Evolutionary conservation across 176 grass and related monocot genomes (phyloP), one percentile per base, ranked within the genome.

Genomic region (Cenchrus americanus): DNA sequence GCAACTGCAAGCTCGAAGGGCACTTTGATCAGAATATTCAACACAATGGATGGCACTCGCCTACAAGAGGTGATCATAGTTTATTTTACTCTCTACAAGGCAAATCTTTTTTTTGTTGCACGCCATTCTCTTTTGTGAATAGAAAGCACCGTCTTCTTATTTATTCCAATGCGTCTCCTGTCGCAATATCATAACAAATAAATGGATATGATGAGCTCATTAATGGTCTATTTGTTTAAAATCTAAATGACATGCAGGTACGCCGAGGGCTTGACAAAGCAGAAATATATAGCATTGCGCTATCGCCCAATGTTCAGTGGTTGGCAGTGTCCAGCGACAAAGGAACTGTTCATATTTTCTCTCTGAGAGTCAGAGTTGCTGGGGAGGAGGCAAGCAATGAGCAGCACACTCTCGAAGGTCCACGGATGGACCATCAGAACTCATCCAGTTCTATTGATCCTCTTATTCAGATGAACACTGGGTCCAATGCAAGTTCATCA

Each of bases 1-100:
- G 95, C 90, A 81, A 97, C 92, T 59, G 88, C 95, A 27, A 97
- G 95, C 81, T 82, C 88, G 62, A 94, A 97, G 87, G 95, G 95
- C 4, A 97, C 95, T 78, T 68, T 97, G 58, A 94, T 97, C 71
- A 94, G 95, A 90, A 94, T 97, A 88, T 97, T 97, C 66, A 97
- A 97, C 66, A 97, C 95, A 27, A 87, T 93, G 92, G 95, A 97
- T 60, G 92, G 95, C 55, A 94, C 84, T 79, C 92, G 82, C 67
- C 66, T 97, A 77, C 95, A 97, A 76, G 95, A 97, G 95, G 95
- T 93, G 88, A 85, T 51, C 21, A 86, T 50, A 22, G 62, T 73
- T 80, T 77, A 1, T 54, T 26, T 69, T 51, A 5, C 58, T 61
- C 12, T 84, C 19, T 66, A 72, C 11, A 26, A 71, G 21, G 73